These are phyloP conservation scores for Spinacia oleracea DNA, from an alignment of 179 eudicot genomes.

Conservation along the genomic window DNA sequence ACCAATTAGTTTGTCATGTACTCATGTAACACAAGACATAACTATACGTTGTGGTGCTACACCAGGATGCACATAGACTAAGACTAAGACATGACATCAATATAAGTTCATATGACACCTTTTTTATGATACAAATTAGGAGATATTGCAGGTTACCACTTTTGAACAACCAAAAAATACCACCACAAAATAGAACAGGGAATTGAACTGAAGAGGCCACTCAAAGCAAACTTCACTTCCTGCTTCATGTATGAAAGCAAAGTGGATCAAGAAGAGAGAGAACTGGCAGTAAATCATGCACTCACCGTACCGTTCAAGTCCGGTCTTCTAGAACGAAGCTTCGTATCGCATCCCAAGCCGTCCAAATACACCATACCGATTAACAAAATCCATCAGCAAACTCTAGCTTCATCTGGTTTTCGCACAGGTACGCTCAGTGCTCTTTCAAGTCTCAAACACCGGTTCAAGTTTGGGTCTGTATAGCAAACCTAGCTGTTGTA, in stretches of 20 bases:
- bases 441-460: not conserved
- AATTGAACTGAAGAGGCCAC: not conserved
- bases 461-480: not conserved
- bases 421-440: not conserved
- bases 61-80: too few species aligned
- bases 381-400: not conserved
- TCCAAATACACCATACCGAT: not conserved
- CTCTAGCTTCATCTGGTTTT: not conserved
- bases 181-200: not conserved
- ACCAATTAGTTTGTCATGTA: too few species aligned
- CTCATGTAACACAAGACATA: too few species aligned
- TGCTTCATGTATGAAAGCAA: not conserved
- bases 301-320: too few species aligned
- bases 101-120: too few species aligned
- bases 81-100: too few species aligned
- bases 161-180: not conserved
- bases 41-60: too few species aligned
- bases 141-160: not conserved
- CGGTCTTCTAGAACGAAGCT: too few species aligned
- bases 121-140: too few species aligned
- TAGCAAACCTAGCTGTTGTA: not conserved
- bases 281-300: not conserved
- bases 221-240: not conserved
- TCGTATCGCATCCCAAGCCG: too few species aligned
- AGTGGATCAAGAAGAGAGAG: not conserved